Conservation (phyloP, 2,329 filamentous ascomycete genomes). For the Cadophora malorum region DNA sequence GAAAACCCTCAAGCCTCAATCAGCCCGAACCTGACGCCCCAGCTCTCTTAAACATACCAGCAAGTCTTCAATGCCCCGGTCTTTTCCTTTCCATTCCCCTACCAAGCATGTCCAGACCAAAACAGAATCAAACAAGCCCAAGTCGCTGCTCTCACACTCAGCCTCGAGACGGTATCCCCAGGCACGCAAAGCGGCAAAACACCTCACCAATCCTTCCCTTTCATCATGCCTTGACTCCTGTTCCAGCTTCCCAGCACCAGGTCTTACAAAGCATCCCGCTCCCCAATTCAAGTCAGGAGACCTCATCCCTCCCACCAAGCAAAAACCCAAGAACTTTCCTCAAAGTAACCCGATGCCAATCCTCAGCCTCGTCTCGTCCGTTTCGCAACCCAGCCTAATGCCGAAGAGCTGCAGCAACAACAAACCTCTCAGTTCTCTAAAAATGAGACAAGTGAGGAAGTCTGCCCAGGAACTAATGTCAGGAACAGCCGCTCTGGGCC, state of each 20-base stretch:
- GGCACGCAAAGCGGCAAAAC: not conserved
- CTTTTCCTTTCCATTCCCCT: not conserved
- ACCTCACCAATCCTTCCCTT: not conserved
- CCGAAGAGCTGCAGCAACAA: slow-evolving; percentile 9
- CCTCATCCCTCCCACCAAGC: not conserved
- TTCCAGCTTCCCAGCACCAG: too few species aligned
- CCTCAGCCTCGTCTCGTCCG: slow-evolving; percentile 14
- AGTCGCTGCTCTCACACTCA: not conserved
- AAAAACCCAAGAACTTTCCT: too few species aligned
- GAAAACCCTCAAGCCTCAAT: too few species aligned
- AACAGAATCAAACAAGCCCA: not conserved
- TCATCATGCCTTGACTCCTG: too few species aligned
- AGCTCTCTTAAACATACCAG: not conserved
- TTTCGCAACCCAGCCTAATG: slow-evolving; percentile 1
- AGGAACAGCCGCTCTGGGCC: too few species aligned
- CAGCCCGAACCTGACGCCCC: too few species aligned
- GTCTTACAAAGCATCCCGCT: too few species aligned
- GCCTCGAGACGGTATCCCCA: not conserved
- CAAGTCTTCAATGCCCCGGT: not conserved
- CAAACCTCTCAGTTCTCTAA: not conserved
- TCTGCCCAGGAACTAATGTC: too few species aligned
- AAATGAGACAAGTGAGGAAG: not conserved
- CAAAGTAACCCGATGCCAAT: not conserved
- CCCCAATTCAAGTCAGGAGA: not conserved
- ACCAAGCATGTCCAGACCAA: not conserved